A percentile compares a stretch with the other conserved stretches of the same genome.
Evolutionary conservation across 768 basidiomycete genomes (phyloP).

Genomic region (Panus rudis): DNA sequence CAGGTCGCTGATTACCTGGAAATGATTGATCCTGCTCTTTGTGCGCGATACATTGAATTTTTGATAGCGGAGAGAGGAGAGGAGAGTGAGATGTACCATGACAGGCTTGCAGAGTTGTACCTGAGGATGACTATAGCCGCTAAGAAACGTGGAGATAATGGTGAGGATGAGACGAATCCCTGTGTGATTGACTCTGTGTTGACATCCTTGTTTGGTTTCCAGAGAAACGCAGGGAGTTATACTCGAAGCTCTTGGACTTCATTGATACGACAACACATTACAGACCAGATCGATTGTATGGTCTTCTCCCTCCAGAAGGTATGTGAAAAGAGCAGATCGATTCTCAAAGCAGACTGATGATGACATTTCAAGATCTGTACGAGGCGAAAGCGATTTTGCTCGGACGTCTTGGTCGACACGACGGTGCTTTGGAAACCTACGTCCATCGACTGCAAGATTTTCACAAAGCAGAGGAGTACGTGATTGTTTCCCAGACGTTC

Average conservation of each 20-base stretch:
- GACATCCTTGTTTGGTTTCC: conserved; percentile 4
- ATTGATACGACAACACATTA: conserved; percentile 66
- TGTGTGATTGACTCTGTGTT: neutral
- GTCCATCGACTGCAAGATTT: conserved; percentile 83
- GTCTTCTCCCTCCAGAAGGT: conserved; percentile 79
- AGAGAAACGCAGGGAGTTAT: conserved; percentile 47
- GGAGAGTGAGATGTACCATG: conserved; percentile 63
- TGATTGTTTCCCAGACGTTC: neutral
- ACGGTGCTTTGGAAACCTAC: conserved; percentile 92
- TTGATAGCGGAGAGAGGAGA: conserved; percentile 73
- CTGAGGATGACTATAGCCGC: conserved; percentile 56
- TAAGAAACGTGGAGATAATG: conserved; percentile 51
- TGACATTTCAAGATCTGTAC: conserved; percentile 54
- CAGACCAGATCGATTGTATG: conserved; percentile 73
- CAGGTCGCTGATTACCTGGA: conserved; percentile 77
- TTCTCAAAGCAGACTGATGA: neutral
- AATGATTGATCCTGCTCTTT: conserved; percentile 57
- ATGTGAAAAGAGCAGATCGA: conserved; percentile 10
- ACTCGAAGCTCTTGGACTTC: conserved; percentile 71
- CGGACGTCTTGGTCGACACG: conserved; percentile 84
- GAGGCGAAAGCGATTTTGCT: conserved; percentile 90
- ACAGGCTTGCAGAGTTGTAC: conserved; percentile 85
- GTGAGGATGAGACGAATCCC: conserved; percentile 28
- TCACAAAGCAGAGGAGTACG: conserved; percentile 83
- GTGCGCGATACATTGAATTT: conserved; percentile 78